Evolutionary conservation across 163 green algal species (phyloP).

Genomic region (Scenedesmus sp.): DNA sequence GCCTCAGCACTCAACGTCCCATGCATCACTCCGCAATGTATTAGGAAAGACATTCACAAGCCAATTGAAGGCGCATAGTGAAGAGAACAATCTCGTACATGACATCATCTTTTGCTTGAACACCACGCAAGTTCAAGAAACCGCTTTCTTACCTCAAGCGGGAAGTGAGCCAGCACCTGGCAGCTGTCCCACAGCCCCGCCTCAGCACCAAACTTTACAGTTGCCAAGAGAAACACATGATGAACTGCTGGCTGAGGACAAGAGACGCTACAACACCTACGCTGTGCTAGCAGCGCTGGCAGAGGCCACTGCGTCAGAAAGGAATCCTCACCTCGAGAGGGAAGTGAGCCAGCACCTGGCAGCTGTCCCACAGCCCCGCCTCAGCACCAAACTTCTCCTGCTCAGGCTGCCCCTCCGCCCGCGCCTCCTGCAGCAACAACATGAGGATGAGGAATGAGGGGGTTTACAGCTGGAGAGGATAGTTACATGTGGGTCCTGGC

Average conservation of each 20-base stretch:
- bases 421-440: slow-evolving; percentile 53
- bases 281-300: background rate
- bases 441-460: too few species aligned
- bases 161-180: slow-evolving; percentile 61
- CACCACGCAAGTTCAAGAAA: background rate
- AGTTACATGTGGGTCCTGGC: too few species aligned
- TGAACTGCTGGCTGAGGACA: background rate
- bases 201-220: slow-evolving; percentile 39
- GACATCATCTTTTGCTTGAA: background rate
- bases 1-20: slow-evolving; percentile 33
- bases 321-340: slow-evolving; percentile 48
- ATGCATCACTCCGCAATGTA: background rate
- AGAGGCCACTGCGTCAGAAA: too few species aligned
- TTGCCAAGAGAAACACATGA: background rate
- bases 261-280: background rate
- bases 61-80: background rate
- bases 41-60: background rate
- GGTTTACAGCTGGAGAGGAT: too few species aligned
- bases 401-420: slow-evolving; percentile 51
- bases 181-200: slow-evolving; percentile 60
- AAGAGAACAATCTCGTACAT: too few species aligned
- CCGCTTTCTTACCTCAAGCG: slow-evolving; percentile 49
- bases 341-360: slow-evolving; percentile 65
- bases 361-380: slow-evolving; percentile 59
- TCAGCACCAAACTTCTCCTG: slow-evolving; percentile 56